A percentile compares a stretch with the other conserved stretches of the same genome.
Evolutionary conservation across 805 yeast genomes (phyloP).

Genomic region (Kodamaea sagamina): DNA sequence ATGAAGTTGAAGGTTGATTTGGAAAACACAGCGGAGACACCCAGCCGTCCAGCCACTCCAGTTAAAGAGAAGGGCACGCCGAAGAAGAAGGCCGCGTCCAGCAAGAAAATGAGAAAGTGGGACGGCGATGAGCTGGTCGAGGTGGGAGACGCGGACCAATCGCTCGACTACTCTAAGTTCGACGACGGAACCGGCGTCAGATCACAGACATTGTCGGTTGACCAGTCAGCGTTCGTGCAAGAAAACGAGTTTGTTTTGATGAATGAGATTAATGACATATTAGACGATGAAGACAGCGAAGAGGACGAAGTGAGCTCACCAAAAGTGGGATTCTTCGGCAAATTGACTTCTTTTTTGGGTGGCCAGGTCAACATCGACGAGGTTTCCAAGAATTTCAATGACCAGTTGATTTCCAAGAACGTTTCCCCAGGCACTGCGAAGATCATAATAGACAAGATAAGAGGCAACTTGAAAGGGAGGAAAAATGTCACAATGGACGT

Average conservation of each 20-base stretch:
- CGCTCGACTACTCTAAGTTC: slow-evolving; percentile 37
- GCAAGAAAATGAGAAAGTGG: slow-evolving; percentile 48
- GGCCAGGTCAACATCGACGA: slow-evolving; percentile 53
- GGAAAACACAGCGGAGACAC: slow-evolving; percentile 1
- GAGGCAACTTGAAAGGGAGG: slow-evolving; percentile 63
- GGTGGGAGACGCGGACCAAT: slow-evolving; percentile 18
- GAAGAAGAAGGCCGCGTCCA: slow-evolving; percentile 16
- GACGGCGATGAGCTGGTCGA: slow-evolving; percentile 41
- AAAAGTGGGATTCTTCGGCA: slow-evolving; percentile 32
- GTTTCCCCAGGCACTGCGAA: slow-evolving; percentile 90
- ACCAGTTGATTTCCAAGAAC: slow-evolving; percentile 80
- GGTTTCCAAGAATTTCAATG: slow-evolving; percentile 64
- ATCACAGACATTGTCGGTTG: slow-evolving; percentile 17
- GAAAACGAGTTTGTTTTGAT: slow-evolving; percentile 43
- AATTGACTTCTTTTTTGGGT: slow-evolving; percentile 40
- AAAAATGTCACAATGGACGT: slow-evolving; percentile 70
- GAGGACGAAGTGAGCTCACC: slow-evolving; percentile 22
- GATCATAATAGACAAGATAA: slow-evolving; percentile 68
- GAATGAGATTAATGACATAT: slow-evolving; percentile 41
- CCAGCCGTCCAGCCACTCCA: slow-evolving; percentile 7
- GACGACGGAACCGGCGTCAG: slow-evolving; percentile 12
- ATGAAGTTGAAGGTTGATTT: slow-evolving; percentile 27
- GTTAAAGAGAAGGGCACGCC: not conserved
- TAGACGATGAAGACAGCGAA: slow-evolving; percentile 35
- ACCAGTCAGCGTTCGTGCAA: slow-evolving; percentile 36